Base-by-base conservation (phyloP, 768 basidiomycete species). In the Roridomyces roridus region DNA sequence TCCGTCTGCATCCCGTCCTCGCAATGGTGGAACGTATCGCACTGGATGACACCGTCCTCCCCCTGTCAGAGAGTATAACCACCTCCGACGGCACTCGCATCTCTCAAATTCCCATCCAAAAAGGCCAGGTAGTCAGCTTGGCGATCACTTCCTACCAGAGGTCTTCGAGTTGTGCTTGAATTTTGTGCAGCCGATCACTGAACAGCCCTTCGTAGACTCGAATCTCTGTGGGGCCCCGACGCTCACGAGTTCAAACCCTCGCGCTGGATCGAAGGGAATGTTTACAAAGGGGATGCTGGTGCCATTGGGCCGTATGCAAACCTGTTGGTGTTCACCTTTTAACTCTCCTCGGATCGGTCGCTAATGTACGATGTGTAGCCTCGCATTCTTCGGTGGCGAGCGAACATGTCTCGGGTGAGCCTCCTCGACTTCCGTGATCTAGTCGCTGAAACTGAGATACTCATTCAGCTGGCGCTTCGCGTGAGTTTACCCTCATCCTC, bases 241-340 rank as follows among this genome's bases (percentile, higher is more conserved):
- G 71, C 78, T 17, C 67, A 72, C 26, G 63, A 64, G 34, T 83
- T 76, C 65, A 65, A 72, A n/a, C 78, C 80, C 5, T 78, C 78
- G 46, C 73, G 81, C 25, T 82, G 81, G 80, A 65, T 80, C 14
- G 56, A 68, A 20, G 69, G 69, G 21, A 28, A 59, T n/a, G 51
- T 55, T 6, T 53, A 36, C 31, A 50, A 40, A 43, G 60, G 60
- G 5, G 45, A 57, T 18, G n/a, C n/a, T n/a, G n/a, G n/a, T n/a
- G 46, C 55, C 1, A 21, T 62, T 28, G 60, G 60, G 17, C 60
- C 60, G 6, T 62, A 62, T 46, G 55, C 55, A 11, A 39, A 57
- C n/a, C 60, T 62, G 60, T 62, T 18, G 15, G 51, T 24, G n/a
- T 41, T 8, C 20, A 5, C 20, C 36, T 34, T 35, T 8, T 29